These are phyloP conservation scores for Penicillium sp. DNA, from an alignment of 2,329 filamentous ascomycete species.

Conservation along the genomic window DNA sequence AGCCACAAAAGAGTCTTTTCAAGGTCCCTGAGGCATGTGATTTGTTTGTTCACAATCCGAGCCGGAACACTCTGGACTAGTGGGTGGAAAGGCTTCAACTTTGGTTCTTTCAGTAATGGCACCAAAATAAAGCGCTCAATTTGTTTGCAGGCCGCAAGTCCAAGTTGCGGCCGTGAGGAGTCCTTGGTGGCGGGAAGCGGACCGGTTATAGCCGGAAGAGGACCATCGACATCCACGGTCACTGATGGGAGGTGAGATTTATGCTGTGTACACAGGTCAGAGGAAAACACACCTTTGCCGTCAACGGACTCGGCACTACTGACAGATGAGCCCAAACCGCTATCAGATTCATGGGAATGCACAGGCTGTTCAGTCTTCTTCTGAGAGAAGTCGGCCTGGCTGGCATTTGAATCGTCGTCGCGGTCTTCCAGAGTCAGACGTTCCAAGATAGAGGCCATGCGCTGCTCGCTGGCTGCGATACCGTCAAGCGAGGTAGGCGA, in stretches of 20 bases:
- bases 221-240: constrained; percentile 18
- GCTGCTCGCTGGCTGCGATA: constrained; percentile 66
- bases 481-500: constrained; percentile 69
- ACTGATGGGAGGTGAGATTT: constrained; percentile 7
- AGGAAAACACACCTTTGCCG: constrained; percentile 41
- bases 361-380: constrained; percentile 33
- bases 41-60: constrained; percentile 78
- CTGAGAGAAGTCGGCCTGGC: constrained; percentile 10
- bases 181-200: constrained; percentile 54
- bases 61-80: constrained; percentile 75
- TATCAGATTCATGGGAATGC: constrained; percentile 70
- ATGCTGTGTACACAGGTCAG: neutral
- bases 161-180: constrained; percentile 58
- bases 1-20: constrained; percentile 91
- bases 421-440: constrained; percentile 61
- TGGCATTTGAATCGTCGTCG: constrained; percentile 44
- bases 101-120: constrained; percentile 71
- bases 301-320: constrained; percentile 55
- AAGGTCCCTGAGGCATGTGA: constrained; percentile 86
- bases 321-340: constrained; percentile 81
- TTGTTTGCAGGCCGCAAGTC: constrained; percentile 67
- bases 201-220: constrained; percentile 58
- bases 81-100: constrained; percentile 75
- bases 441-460: constrained; percentile 64
- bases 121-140: constrained; percentile 77